These are phyloP conservation scores for Russula griseocarnosa DNA, from an alignment of 768 basidiomycete species.

Conservation along the genomic window DNA sequence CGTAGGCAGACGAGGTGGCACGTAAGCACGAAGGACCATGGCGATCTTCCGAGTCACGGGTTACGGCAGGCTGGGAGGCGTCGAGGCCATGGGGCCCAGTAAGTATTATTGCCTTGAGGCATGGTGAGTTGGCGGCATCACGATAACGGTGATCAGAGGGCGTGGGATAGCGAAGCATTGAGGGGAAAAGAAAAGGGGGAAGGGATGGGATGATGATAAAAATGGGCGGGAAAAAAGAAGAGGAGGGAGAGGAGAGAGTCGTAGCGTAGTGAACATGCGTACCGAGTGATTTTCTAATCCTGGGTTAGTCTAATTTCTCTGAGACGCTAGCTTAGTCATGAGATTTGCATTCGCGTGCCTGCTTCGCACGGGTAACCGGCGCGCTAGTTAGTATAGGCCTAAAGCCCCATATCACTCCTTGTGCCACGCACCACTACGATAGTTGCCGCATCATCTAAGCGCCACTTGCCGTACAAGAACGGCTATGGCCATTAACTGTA, in stretches of 20 bases:
- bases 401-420: no score
- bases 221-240: background rate
- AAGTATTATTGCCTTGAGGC: conserved; percentile 9
- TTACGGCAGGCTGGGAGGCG: conserved; percentile 22
- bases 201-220: background rate
- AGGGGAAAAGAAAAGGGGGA: background rate
- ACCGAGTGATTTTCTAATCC: no score
- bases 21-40: conserved; percentile 6
- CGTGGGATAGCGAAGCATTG: conserved; percentile 17
- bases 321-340: no score
- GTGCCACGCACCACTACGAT: no score
- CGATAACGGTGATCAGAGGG: conserved; percentile 14
- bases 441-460: no score
- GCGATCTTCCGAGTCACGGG: conserved; percentile 16
- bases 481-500: no score
- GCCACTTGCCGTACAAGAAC: no score
- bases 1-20: background rate
- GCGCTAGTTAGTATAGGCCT: no score
- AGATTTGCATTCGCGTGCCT: no score
- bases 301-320: no score
- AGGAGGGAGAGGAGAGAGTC: background rate
- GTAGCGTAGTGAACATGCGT: no score
- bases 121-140: background rate
- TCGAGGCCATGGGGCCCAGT: conserved; percentile 15
- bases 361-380: no score